Evolutionary conservation across 73 alveolate species (phyloP).

Genomic region (Blepharisma japonicum): DNA sequence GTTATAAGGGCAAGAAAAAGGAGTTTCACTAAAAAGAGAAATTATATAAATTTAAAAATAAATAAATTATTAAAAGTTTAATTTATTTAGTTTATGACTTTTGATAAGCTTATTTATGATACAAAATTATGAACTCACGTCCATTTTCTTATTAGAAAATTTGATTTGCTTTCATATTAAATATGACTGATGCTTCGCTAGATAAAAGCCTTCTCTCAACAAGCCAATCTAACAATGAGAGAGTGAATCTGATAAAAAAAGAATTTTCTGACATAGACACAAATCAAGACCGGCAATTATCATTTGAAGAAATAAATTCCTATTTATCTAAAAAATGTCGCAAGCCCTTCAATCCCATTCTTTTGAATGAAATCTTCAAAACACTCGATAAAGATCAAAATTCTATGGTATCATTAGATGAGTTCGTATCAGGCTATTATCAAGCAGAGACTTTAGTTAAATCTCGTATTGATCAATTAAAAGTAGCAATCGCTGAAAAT

Average conservation of each 20-base stretch:
- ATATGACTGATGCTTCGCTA: too few species aligned
- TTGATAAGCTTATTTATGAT: too few species aligned
- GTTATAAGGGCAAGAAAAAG: too few species aligned
- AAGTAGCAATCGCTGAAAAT: not conserved
- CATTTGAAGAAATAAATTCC: conserved; percentile 5
- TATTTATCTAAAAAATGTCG: conserved; percentile 16
- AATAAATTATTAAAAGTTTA: too few species aligned
- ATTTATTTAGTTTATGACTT: too few species aligned
- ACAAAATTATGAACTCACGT: too few species aligned
- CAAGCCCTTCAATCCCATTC: not conserved
- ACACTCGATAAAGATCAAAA: not conserved
- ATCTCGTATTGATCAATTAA: not conserved
- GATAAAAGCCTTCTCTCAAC: too few species aligned
- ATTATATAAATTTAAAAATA: too few species aligned
- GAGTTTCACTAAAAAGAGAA: too few species aligned
- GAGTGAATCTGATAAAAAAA: not conserved
- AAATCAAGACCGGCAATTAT: conserved; percentile 18
- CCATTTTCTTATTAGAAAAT: too few species aligned
- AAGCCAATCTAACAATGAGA: too few species aligned
- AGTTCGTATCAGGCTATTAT: conserved; percentile 2
- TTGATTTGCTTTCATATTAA: too few species aligned
- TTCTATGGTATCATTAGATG: not conserved
- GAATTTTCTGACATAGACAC: conserved; percentile 16
- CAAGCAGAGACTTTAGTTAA: conserved; percentile 1
- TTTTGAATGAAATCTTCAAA: conserved; percentile 16